Conservation (phyloP, 257 asterid species). For the Solanum corneliomulleri region DNA sequence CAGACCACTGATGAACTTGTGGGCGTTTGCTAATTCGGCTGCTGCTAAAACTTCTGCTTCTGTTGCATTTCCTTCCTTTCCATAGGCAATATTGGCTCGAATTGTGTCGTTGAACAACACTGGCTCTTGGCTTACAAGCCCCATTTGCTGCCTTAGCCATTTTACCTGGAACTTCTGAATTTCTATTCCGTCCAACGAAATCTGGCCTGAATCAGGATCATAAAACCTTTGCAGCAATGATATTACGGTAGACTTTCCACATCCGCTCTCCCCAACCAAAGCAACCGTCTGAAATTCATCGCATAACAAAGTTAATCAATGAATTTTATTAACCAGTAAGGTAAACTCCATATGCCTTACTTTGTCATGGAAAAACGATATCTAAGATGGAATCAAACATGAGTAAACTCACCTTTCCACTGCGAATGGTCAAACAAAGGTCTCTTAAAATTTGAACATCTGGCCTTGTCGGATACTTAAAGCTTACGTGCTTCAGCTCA, state of each 20-base stretch:
- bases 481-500: conserved; percentile 54
- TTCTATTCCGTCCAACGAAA: conserved; percentile 66
- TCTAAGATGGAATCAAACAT: neutral
- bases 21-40: conserved; percentile 81
- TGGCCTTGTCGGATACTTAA: conserved; percentile 79
- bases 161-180: conserved; percentile 58
- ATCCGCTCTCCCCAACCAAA: conserved; percentile 90
- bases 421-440: conserved; percentile 49
- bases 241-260: conserved; percentile 87
- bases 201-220: conserved; percentile 62
- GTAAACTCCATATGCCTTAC: neutral
- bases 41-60: conserved; percentile 72
- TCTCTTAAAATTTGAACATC: conserved; percentile 58
- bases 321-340: neutral
- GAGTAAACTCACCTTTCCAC: conserved; percentile 53
- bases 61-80: conserved; percentile 66
- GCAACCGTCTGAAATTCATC: conserved; percentile 59
- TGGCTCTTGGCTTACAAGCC: conserved; percentile 93
- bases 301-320: neutral
- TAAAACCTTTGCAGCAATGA: conserved; percentile 71
- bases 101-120: conserved; percentile 67
- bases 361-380: neutral
- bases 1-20: conserved; percentile 74
- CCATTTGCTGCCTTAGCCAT: conserved; percentile 93
- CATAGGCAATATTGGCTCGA: conserved; percentile 77